These are phyloP conservation scores for Pyrenochaeta sp. DNA, from an alignment of 2,329 filamentous ascomycete species.

Conservation along the genomic window DNA sequence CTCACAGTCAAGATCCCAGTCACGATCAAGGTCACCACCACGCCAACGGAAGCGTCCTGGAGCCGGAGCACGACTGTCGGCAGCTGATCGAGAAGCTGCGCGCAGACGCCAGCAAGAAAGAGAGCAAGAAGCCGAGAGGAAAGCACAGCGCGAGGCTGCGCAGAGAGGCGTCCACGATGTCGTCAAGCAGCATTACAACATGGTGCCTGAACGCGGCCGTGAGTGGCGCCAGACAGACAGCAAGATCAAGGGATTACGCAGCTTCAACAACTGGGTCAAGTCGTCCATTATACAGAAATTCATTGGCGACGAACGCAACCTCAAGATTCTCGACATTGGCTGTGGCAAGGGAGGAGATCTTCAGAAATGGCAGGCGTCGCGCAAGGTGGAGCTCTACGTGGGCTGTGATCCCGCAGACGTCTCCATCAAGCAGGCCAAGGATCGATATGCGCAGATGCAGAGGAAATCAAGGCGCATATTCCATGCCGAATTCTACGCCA, in stretches of 20 bases:
- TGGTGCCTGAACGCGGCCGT: slow-evolving; percentile 88
- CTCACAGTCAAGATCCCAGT: slow-evolving; percentile 27
- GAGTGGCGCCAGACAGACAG: slow-evolving; percentile 96
- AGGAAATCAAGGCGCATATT: slow-evolving; percentile 70
- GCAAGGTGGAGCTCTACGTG: slow-evolving; percentile 90
- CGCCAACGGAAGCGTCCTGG: slow-evolving; percentile 72
- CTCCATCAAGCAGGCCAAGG: slow-evolving; percentile 87
- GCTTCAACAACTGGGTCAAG: slow-evolving; percentile 99
- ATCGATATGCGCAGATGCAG: slow-evolving; percentile 81
- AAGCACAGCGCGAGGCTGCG: slow-evolving; percentile 48
- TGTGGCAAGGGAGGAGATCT: slow-evolving; percentile 97
- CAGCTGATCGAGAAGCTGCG: slow-evolving; percentile 72
- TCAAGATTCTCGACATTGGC: slow-evolving; percentile 90
- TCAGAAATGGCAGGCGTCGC: slow-evolving; percentile 93
- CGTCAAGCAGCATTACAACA: slow-evolving; percentile 94
- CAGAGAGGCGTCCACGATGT: slow-evolving; percentile 78
- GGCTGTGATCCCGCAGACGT: slow-evolving; percentile 93
- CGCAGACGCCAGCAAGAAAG: slow-evolving; percentile 59
- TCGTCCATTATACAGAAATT: slow-evolving; percentile 97
- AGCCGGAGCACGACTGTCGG: slow-evolving; percentile 66
- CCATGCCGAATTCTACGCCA: slow-evolving; percentile 85
- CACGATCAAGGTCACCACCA: slow-evolving; percentile 55
- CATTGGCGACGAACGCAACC: slow-evolving; percentile 58
- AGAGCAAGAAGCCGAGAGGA: slow-evolving; percentile 58
- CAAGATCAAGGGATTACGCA: slow-evolving; percentile 91